Evolutionary conservation across 257 asterid species (phyloP).

Genomic region (Lycium ferocissimum): DNA sequence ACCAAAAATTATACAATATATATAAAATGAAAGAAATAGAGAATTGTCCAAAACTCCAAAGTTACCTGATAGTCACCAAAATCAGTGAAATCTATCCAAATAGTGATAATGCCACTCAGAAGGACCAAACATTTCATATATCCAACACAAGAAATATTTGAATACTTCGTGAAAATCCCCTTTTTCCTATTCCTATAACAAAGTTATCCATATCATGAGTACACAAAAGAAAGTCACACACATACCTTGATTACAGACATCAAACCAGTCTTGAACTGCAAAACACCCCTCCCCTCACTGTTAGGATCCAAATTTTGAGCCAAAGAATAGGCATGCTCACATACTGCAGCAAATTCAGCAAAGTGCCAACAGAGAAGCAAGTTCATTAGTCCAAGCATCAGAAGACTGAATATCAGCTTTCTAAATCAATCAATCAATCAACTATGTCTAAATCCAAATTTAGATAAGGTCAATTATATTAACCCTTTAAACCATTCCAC

Average conservation of each 20-base stretch:
- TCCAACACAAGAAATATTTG: slow-evolving; percentile 8
- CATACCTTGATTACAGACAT: slow-evolving; percentile 98
- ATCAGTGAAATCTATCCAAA: slow-evolving; percentile 10
- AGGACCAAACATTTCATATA: slow-evolving; percentile 6
- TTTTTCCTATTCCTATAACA: slow-evolving; percentile 5
- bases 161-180: slow-evolving; percentile 5
- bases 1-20: not conserved
- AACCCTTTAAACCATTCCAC: not conserved
- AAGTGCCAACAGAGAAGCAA: slow-evolving; percentile 10
- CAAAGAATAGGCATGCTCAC: slow-evolving; percentile 96
- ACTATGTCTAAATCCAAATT: not conserved
- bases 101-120: not conserved
- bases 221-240: slow-evolving; percentile 13
- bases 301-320: slow-evolving; percentile 99
- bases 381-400: slow-evolving; percentile 5
- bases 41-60: not conserved
- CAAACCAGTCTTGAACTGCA: slow-evolving; percentile 98
- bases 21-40: slow-evolving; percentile 15
- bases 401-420: slow-evolving; percentile 22
- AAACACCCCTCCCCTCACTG: slow-evolving; percentile 98
- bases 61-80: not conserved
- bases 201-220: slow-evolving; percentile 24
- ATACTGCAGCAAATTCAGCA: slow-evolving; percentile 62
- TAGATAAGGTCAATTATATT: not conserved
- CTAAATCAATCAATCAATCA: not conserved